Evolutionary conservation across 2,329 filamentous ascomycete genomes (phyloP), one percentile per base, ranked within the genome.

Genomic region (Colletotrichum truncatum): DNA sequence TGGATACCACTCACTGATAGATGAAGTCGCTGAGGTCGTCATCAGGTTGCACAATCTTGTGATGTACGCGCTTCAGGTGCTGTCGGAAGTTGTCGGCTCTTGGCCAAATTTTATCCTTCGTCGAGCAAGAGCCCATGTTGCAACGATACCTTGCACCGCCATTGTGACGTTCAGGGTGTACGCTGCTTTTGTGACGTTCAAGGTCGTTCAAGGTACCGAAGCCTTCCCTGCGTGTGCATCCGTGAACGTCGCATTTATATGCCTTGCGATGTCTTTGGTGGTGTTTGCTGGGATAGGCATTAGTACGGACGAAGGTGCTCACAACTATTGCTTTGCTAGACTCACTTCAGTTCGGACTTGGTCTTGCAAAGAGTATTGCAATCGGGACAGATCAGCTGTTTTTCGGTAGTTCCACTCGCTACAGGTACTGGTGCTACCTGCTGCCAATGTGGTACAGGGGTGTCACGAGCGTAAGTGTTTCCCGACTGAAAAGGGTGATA

Each of bases 51-150:
- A 82, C 73, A 1, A 73, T 26, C 3, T 76, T 74, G 0, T 68
- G 67, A 74, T 97, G 94, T 71, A 93, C 88, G 10, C 90, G 86
- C 52, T 80, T 82, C 46, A 97, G 83, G 73, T 98, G 94, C 34
- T 91, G 88, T 66, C 90, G 90, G 75, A 97, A 97, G 73, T 98
- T 98, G 76, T 98, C 94, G 53, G 90, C 82, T 21, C 94, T 87
- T 1, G 91, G 91, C 93, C 93, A 97, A 34, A 84, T 79, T 74
- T 97, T 97, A 1, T 80, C 80, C 67, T 82, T 89, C 23, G 81
- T 85, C 23, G 79, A 81, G 71, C 91, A 93, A 14, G 79, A 72
- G 6, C 77, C 77, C 6, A 86, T 79, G 53, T 82, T 83, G 73
- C 92, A 96, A 60, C 82, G 84, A 68, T 85, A 93, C 38, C 81